Evolutionary conservation across 805 yeast species (phyloP), one percentile per base, ranked within the genome.

Genomic region (Starmerella apicola): DNA sequence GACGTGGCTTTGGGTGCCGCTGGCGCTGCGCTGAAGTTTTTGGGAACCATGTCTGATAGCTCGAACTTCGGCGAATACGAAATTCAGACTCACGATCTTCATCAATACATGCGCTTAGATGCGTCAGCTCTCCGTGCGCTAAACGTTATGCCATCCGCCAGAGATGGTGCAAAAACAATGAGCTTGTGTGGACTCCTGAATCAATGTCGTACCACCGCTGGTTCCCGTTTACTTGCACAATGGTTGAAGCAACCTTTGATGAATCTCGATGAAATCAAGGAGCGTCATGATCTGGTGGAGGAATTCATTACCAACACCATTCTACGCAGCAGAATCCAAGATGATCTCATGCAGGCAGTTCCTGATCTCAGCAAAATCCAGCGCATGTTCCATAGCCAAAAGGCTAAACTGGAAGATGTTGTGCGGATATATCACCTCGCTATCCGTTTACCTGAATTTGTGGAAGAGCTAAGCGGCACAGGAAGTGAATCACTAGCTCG

Each of bases 201-300:
- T 64, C 75, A 78, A 50, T 88, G 97, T 65, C 84, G 81, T 52
- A 79, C 94, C 3, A 69, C 75, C 2, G 84, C 91, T n/a, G 99
- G 99, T 6, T 66, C 88, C 1, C 70, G 97, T 48, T 61, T 86
- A 37, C 68, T 91, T 20, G 77, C 91, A 13, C 95, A 84, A 54
- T 91, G 98, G 98, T 67, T 91, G 45, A 91, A 88, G 55, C 98
- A 91, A 60, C 99, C 99, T 1, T 67, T 91, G 36, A 77, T 94
- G 38, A 74, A 75, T 48, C 54, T 69, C 9, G 54, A 51, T 0
- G 74, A 67, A 37, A 85, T 91, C 29, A 58, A 62, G 29, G 66
- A 74, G 32, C 69, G 99, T 37, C 95, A 82, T 48, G 58, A 64
- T 6, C 62, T 91, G 36, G 94, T 88, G n/a, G 79, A 74, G 21